A percentile compares a stretch with the other conserved stretches of the same genome.
Conservation (phyloP, 371 early-diverging fungal species). For the Apophysomyces ossiformis region DNA sequence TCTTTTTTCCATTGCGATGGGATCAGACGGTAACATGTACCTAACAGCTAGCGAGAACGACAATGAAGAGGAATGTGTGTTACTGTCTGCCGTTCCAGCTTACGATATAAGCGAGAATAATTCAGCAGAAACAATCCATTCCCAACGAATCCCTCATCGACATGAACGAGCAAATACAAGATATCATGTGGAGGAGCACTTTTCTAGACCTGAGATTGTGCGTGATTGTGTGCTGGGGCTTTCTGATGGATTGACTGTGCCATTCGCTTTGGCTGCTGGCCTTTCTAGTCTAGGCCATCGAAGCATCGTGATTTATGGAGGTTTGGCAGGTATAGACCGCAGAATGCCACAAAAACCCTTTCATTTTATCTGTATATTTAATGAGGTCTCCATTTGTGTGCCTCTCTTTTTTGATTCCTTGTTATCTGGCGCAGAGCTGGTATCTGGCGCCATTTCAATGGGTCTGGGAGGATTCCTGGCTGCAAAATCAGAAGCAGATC, state of each 20-base stretch:
- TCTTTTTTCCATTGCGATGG: neutral
- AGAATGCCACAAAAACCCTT: neutral
- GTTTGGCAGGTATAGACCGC: conserved; percentile 57
- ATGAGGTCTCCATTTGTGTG: neutral
- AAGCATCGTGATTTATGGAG: conserved; percentile 70
- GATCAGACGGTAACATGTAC: neutral
- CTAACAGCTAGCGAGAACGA: neutral
- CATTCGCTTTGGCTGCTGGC: conserved; percentile 80
- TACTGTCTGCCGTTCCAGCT: neutral
- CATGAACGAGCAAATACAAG: conserved; percentile 30
- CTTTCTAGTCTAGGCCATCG: conserved; percentile 63
- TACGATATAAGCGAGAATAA: neutral
- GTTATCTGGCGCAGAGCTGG: conserved; percentile 50
- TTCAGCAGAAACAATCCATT: neutral
- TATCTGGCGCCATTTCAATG: conserved; percentile 70
- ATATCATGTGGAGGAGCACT: conserved; percentile 66
- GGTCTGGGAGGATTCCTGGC: conserved; percentile 41
- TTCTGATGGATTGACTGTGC: conserved; percentile 77
- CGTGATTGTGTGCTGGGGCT: conserved; percentile 71
- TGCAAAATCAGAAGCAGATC: conserved; percentile 60
- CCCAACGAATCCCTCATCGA: conserved; percentile 41
- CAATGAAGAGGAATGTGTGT: neutral
- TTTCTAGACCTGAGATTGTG: conserved; percentile 67
- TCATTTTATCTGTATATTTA: too few species aligned
- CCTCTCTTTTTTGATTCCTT: neutral